phyloP scores from a whole-genome alignment of 805 yeast species.

The Candida quercuum region DNA sequence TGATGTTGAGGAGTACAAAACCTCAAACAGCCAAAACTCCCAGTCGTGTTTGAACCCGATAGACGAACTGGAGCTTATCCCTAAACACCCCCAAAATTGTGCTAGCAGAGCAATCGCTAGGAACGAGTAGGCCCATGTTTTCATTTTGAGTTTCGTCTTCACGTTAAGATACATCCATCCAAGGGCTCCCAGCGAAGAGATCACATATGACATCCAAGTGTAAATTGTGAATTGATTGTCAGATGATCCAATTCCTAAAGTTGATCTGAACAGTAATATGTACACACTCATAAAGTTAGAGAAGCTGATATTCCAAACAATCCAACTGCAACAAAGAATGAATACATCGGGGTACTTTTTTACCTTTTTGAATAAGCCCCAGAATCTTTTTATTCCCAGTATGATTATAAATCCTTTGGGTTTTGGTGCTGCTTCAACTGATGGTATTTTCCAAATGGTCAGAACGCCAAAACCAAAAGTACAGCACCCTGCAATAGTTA shows the following conservation, averaged over 20 bases:
- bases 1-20: slow-evolving; percentile 30
- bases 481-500: slow-evolving; percentile 33
- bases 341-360: slow-evolving; percentile 30
- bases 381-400: slow-evolving; percentile 26
- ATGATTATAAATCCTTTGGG: slow-evolving; percentile 24
- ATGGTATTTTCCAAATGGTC: slow-evolving; percentile 28
- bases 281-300: slow-evolving; percentile 32
- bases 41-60: slow-evolving; percentile 36
- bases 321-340: slow-evolving; percentile 34
- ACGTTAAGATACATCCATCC: slow-evolving; percentile 34
- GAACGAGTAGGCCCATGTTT: slow-evolving; percentile 33
- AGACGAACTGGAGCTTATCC: slow-evolving; percentile 22
- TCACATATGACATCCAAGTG: slow-evolving; percentile 30
- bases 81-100: slow-evolving; percentile 36
- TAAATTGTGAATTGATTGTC: slow-evolving; percentile 36
- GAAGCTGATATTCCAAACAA: slow-evolving; percentile 34
- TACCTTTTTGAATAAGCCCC: slow-evolving; percentile 22
- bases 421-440: slow-evolving; percentile 23
- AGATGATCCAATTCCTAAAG: slow-evolving; percentile 32
- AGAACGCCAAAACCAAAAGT: slow-evolving; percentile 25
- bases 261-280: slow-evolving; percentile 32
- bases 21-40: slow-evolving; percentile 39
- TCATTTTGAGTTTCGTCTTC: slow-evolving; percentile 20
- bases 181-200: slow-evolving; percentile 31
- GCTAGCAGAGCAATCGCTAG: slow-evolving; percentile 27